Base-by-base conservation (phyloP, 306 rosid genomes). In the Cucurbita argyrosperma region DNA sequence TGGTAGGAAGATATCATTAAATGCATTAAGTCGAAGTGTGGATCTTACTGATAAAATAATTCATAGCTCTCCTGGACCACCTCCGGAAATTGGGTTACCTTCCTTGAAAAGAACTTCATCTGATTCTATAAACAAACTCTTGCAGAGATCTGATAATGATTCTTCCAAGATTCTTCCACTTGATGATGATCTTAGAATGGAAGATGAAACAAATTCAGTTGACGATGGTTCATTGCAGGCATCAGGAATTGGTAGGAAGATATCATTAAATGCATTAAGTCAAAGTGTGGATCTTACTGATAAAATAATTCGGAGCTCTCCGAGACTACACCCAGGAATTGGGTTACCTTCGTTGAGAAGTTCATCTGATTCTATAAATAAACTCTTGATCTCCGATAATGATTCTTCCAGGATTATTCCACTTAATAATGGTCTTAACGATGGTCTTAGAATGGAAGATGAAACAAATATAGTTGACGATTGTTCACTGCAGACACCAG, bases 1-100 rank as follows among this genome's bases (percentile, higher is more conserved):
- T 11, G 88, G 91, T 53, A 91, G 91, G 68, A 94, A 85, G 80
- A 68, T 82, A 61, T 85, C 90, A 65, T 84, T 92, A 66, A 85
- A 77, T 86, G 47, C 80, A 14, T 83, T 74, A 60, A 85, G 61
- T 77, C 80, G 79, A 83, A 79, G 87, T 76, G 70, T 82, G 76
- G 99, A 91, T 87, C 88, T 82, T 72, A 61, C 78, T 69, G 92
- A 90, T 50, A 91, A 71, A 85, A 61, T 80, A 15, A 65, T 74
- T 71, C 82, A 86, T 79, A 80, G 16, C 56, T 76, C 79, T 55
- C 74, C 71, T 77, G 77, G 82, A 55, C 81, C 87, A 72, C 80
- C 59, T 76, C 77, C 84, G 1, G 90, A 87, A 85, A 75, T 71
- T 35, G 95, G 86, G 43, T 62, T 83, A 45, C 76, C 92, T 82